Evolutionary conservation across 352 stramenopile genomes (phyloP), one percentile per base, ranked within the genome.

Genomic region (Phytophthora lateralis): DNA sequence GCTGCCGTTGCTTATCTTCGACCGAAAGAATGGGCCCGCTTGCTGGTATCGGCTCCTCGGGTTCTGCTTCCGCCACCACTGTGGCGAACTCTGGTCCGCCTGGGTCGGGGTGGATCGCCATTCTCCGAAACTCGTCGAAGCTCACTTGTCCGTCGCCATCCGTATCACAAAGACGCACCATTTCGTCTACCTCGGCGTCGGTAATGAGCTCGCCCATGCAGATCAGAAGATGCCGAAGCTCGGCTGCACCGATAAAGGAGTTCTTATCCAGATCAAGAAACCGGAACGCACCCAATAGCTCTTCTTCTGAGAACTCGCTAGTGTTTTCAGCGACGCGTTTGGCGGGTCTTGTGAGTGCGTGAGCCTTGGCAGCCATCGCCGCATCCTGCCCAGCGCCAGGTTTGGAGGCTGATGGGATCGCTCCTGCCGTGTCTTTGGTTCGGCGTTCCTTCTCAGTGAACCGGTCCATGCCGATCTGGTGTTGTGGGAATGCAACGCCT

Each of bases 191-290:
- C 52, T 98, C 95, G 49, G 97, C 94, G 59, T 98, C 94, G 6
- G 94, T 98, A 52, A 98, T 94, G 41, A 98, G 83, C 66, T 98
- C 93, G 29, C 95, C 95, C 93, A 98, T 98, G 65, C 94, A 98
- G 34, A 98, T 93, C 1, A 98, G 74, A 47, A 98, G 82, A 63
- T 98, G 95, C 0, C 92, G 82, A 8, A 98, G 79, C 60, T 98
- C 95, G 1, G 89, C 80, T 15, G 94, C 92, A 11, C 93, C 90
- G 42, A 98, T 93, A 65, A 96, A 97, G 11, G 82, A 84, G 77
- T 98, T 98, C 17, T 93, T 91, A 67, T 98, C 95, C 12, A 98
- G 63, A 66, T 98, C 95, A 20, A 98, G 75, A 44, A 97, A 97
- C 34, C 82, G 63, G 58, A 98, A 98, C 1, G 92, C 91, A 2